Conservation (phyloP, 306 rosid genomes). For the Prunus mira region DNA sequence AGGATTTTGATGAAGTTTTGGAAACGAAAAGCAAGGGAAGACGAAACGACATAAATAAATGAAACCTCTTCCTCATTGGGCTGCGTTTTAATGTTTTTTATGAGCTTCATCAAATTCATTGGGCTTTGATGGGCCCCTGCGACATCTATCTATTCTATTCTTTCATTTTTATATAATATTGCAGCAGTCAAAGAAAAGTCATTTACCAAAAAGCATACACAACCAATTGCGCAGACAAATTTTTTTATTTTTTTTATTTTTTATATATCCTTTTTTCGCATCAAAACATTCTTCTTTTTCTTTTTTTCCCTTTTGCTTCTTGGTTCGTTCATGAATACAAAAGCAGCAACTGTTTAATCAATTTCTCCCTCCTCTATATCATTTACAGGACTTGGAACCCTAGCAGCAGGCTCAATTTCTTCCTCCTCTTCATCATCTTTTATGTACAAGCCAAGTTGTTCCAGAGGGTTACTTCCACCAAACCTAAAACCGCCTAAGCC, state of each 20-base stretch:
- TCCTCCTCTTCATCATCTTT: conserved; percentile 82
- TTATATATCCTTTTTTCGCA: not conserved
- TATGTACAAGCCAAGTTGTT: conserved; percentile 72
- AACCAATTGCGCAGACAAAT: not conserved
- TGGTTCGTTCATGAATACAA: conserved; percentile 17
- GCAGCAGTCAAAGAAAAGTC: not conserved
- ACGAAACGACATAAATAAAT: too few species aligned
- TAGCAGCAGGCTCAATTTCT: conserved; percentile 44
- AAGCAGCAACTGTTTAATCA: conserved; percentile 34
- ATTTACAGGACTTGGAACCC: conserved; percentile 36
- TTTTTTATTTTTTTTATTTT: not conserved
- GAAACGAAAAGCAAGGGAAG: too few species aligned
- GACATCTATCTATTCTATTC: not conserved
- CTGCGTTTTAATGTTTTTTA: not conserved
- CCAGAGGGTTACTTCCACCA: conserved; percentile 64
- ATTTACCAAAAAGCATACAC: not conserved
- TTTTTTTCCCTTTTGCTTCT: not conserved
- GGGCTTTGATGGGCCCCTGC: not conserved
- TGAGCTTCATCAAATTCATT: not conserved
- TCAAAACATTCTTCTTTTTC: not conserved
- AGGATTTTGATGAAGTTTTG: not conserved
- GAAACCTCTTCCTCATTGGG: too few species aligned
- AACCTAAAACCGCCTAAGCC: conserved; percentile 73
- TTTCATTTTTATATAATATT: not conserved
- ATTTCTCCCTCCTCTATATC: conserved; percentile 89